phyloP scores from a whole-genome alignment of 768 basidiomycete genomes.

The Boletus sensibilis region DNA sequence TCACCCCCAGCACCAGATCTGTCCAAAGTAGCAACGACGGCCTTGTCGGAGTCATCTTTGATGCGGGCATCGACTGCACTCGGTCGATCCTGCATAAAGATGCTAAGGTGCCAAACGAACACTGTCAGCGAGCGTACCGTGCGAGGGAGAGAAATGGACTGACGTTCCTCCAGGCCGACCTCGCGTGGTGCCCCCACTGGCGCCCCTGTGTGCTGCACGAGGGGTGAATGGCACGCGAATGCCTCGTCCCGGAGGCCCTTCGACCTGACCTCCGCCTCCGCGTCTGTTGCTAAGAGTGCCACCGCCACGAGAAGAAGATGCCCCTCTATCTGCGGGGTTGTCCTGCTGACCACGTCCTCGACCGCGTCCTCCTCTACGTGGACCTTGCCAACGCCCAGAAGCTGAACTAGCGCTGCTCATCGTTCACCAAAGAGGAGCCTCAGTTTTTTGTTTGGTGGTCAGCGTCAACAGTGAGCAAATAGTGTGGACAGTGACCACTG shows the following conservation, averaged over 20 bases:
- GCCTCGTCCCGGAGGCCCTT: conserved; percentile 5
- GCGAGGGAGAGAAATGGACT: conserved; percentile 3
- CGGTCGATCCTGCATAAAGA: conserved; percentile 36
- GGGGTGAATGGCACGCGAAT: not conserved
- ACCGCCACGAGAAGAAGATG: not conserved
- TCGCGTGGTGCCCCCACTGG: conserved; percentile 4
- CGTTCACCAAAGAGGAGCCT: not conserved
- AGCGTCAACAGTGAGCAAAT: too few relatives aligned
- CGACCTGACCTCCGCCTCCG: conserved; percentile 13
- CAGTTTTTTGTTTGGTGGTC: too few relatives aligned
- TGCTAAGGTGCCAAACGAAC: not conserved
- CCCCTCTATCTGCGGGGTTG: not conserved
- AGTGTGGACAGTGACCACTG: too few relatives aligned
- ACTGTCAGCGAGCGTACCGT: not conserved
- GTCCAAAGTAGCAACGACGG: conserved; percentile 34
- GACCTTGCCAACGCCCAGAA: conserved; percentile 15
- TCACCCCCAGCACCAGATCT: conserved; percentile 17
- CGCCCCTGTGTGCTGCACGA: conserved; percentile 27
- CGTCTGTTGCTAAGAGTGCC: conserved; percentile 23
- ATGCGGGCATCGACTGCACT: conserved; percentile 56
- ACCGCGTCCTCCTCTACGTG: conserved; percentile 23
- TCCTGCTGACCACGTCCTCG: conserved; percentile 7
- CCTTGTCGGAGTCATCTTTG: conserved; percentile 39
- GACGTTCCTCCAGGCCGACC: conserved; percentile 21
- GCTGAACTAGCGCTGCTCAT: conserved; percentile 5